Base-by-base conservation (phyloP, 345 rosid species). In the Gossypium thurberi region DNA sequence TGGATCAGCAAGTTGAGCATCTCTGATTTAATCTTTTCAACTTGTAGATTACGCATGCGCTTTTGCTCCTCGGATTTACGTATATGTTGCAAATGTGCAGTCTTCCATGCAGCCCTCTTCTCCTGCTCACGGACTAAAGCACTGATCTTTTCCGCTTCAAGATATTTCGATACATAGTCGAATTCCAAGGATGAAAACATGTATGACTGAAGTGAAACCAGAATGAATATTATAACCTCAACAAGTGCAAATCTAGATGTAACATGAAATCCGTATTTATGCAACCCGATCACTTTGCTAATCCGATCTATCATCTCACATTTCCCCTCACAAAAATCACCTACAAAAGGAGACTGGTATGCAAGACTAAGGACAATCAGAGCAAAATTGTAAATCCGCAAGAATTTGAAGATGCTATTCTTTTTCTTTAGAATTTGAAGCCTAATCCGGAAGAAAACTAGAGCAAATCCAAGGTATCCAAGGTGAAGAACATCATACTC, bases 21-120 rank as follows among this genome's bases (percentile, higher is more conserved):
- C 84, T 94, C 98, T 44, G 98, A 90, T 77, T 94, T 94, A 86
- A 94, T 92, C 85, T 89, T 92, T 84, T 94, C 99, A 71, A 94
- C 99, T 77, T 94, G 99, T 83, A 78, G 77, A 82, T 94, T 86
- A 20, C 96, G 91, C 80, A 81, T 91, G 78, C 83, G 76, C 78
- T 92, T 92, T 75, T 84, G 81, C 76, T 90, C 98, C 78, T 92
- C 97, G 73, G 87, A 81, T 81, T 92, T 89, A 52, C 92, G 98
- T 73, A 90, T 91, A 59, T 86, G 84, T 82, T 89, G 93, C 62
- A 95, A 78, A 65, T 92, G 94, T 78, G 88, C 93, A 59, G 97
- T 92, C 83, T 92, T 94, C 94, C 98, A 89, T 18, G 98, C 91
- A 73, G 98, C 98, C 80, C 87, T 92, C 85, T 88, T 92, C 88